A percentile compares a stretch with the other conserved stretches of the same genome.
Conservation (phyloP, 805 yeast species). For the Saturnispora besseyi region DNA sequence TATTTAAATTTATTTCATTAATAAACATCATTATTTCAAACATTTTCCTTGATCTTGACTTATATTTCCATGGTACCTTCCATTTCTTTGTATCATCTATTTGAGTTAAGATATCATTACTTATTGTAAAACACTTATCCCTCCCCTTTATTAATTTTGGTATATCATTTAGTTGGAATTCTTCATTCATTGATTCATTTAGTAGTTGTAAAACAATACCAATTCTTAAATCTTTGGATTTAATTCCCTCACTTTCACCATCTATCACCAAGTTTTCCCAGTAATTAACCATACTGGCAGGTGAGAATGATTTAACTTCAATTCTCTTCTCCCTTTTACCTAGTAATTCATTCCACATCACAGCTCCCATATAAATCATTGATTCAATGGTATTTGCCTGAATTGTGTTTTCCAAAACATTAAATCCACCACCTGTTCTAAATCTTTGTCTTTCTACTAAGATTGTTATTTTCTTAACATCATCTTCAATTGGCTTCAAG, state of each 20-base stretch:
- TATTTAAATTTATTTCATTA: constrained; percentile 14
- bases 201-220: constrained; percentile 6
- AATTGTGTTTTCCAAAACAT: constrained; percentile 42
- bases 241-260: background rate
- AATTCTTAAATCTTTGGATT: constrained; percentile 10
- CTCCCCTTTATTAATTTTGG: background rate
- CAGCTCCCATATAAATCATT: constrained; percentile 27
- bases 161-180: background rate
- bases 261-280: constrained; percentile 16
- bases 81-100: background rate
- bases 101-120: constrained; percentile 2
- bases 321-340: constrained; percentile 2
- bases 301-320: constrained; percentile 5
- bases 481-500: background rate
- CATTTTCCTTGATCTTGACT: constrained; percentile 18
- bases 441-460: constrained; percentile 50
- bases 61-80: constrained; percentile 11
- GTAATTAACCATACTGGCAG: constrained; percentile 23
- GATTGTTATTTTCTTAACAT: constrained; percentile 30
- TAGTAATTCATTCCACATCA: constrained; percentile 4
- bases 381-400: constrained; percentile 47
- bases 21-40: constrained; percentile 21
- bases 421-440: constrained; percentile 38
- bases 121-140: background rate
- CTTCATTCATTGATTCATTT: constrained; percentile 1